Evolutionary conservation across 2,329 filamentous ascomycete genomes (phyloP), one percentile per base, ranked within the genome.

Genomic region (Xylariaceae sp.): DNA sequence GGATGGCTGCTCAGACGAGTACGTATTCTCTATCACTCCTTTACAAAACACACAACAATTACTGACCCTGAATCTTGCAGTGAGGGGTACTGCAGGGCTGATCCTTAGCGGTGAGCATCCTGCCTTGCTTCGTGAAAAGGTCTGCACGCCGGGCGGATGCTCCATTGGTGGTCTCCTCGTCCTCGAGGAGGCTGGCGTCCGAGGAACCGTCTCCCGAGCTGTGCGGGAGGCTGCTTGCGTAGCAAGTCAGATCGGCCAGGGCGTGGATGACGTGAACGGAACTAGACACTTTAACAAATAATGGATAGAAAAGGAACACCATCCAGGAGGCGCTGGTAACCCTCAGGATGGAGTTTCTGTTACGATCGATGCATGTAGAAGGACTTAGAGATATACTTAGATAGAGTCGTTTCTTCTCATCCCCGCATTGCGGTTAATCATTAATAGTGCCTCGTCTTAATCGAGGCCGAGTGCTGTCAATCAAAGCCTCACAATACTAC

Each of bases 101-200:
- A 84, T 92, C 9, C 77, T 89, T 57, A 80, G 75, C 57, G 88
- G 88, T 11, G 88, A 91, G 71, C 89, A 92, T 72, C 90, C 89
- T 1, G 88, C 88, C 13, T 74, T 91, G 18, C 74, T 92, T 55
- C 81, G 86, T 55, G 89, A 93, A 66, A 89, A 89, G 75, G 87
- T 91, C n/a, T 85, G 78, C 65, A 91, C 88, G 1, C 88, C 89
- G 0, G 89, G 88, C 4, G 89, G 89, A 1, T 92, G 88, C 73
- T 92, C 88, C 4, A 90, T 92, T 62, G 86, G 84, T 1, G 90
- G 89, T 0, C 73, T 92, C 54, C 71, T 90, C 67, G 85, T 88
- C 4, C 75, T 93, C 5, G 89, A 93, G 73, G 88, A 93, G 68
- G 87, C 86, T 8, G 77, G 80, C 7, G 83, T 90, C 6, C 81